Conservation (phyloP, 139 green algal genomes). For the Picochlorum sp. region DNA sequence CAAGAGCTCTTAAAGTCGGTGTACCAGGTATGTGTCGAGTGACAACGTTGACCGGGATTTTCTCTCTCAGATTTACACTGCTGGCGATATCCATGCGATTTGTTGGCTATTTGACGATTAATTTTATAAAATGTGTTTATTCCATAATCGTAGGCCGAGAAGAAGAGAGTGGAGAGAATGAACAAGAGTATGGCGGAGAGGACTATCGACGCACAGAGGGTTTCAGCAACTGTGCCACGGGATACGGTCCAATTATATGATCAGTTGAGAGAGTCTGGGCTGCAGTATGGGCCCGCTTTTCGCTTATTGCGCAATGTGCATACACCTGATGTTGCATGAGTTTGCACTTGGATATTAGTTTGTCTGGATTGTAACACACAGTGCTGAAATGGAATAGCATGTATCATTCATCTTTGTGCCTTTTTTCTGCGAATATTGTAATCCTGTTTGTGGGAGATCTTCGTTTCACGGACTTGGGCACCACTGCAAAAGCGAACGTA, state of each 20-base stretch:
- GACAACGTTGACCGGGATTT: neutral
- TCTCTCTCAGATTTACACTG: neutral
- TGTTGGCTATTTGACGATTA: neutral
- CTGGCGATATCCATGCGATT: neutral
- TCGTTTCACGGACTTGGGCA: too few species aligned
- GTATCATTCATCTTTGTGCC: too few species aligned
- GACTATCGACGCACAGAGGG: conserved; percentile 80
- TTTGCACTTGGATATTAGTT: neutral
- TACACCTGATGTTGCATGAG: conserved; percentile 46
- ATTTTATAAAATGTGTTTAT: neutral
- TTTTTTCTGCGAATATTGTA: too few species aligned
- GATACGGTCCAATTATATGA: conserved; percentile 63
- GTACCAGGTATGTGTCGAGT: conserved; percentile 27
- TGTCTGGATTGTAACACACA: too few species aligned
- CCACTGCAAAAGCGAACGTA: too few species aligned
- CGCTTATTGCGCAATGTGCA: conserved; percentile 83
- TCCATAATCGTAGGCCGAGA: conserved; percentile 43
- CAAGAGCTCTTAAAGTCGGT: conserved; percentile 59
- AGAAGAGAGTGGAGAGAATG: conserved; percentile 31
- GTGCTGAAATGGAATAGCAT: too few species aligned
- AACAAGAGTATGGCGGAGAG: conserved; percentile 54
- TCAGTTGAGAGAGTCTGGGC: conserved; percentile 61
- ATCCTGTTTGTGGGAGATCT: too few species aligned
- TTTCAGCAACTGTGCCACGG: conserved; percentile 55
- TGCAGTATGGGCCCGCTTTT: conserved; percentile 87